Conservation (phyloP, 441 rosid species). For the Pelargonium myrrhifolium region DNA sequence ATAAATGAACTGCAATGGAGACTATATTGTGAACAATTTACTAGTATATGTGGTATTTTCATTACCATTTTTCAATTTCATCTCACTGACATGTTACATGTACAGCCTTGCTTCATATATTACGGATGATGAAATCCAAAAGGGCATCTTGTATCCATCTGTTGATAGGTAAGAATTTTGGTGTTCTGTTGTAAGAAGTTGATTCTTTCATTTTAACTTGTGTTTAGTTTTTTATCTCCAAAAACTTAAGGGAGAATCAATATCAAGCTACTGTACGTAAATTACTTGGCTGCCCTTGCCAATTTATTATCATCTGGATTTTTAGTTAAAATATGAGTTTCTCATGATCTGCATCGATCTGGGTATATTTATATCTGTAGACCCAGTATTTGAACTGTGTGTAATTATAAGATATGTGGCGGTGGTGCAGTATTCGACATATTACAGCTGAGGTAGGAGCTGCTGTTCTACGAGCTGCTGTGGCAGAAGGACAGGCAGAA, state of each 20-base stretch:
- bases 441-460: constrained; percentile 93
- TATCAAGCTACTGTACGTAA: no score
- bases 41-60: neutral
- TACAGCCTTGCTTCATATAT: constrained; percentile 95
- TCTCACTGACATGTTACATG: constrained; percentile 15
- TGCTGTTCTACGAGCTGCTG: constrained; percentile 81
- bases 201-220: neutral
- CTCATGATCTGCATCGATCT: neutral
- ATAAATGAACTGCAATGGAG: neutral
- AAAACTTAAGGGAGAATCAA: neutral
- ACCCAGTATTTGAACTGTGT: neutral
- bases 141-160: constrained; percentile 81
- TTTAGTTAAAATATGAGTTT: neutral
- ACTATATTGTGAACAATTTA: neutral
- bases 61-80: neutral
- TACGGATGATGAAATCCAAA: constrained; percentile 68
- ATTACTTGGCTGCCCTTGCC: no score
- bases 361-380: neutral
- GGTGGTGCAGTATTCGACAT: constrained; percentile 58
- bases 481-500: constrained; percentile 69
- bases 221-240: neutral
- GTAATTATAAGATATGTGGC: neutral
- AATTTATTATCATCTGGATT: neutral
- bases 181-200: neutral
- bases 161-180: constrained; percentile 47